phyloP scores from a whole-genome alignment of 352 stramenopile species.

The Pythium periplocum region DNA sequence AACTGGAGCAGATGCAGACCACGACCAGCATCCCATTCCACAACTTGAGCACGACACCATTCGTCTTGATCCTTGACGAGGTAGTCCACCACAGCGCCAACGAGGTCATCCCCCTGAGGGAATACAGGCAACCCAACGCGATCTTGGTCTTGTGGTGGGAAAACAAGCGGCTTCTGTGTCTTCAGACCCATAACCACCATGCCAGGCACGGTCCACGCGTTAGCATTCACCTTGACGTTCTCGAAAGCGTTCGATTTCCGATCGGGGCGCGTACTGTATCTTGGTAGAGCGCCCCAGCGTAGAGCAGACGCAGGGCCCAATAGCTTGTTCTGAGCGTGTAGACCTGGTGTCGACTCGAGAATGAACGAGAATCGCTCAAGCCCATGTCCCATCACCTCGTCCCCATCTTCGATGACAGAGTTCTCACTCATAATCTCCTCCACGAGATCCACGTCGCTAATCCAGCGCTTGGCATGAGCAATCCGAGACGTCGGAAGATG shows the following conservation, averaged over 20 bases:
- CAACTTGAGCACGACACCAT: slow-evolving; percentile 64
- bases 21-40: slow-evolving; percentile 60
- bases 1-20: slow-evolving; percentile 69
- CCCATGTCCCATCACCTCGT: slow-evolving; percentile 20
- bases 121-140: slow-evolving; percentile 50
- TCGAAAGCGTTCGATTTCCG: slow-evolving; percentile 23
- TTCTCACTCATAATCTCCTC: slow-evolving; percentile 83
- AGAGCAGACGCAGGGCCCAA: slow-evolving; percentile 38
- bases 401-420: slow-evolving; percentile 30
- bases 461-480: slow-evolving; percentile 72
- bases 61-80: slow-evolving; percentile 56
- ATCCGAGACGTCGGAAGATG: slow-evolving; percentile 66
- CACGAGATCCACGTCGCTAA: slow-evolving; percentile 79
- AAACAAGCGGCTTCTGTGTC: slow-evolving; percentile 36
- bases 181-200: slow-evolving; percentile 42
- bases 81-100: slow-evolving; percentile 77
- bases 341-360: slow-evolving; percentile 63
- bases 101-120: slow-evolving; percentile 30
- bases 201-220: slow-evolving; percentile 28
- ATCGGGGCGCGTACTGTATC: slow-evolving; percentile 17
- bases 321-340: slow-evolving; percentile 44
- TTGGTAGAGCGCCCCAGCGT: slow-evolving; percentile 10
- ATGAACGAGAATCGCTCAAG: slow-evolving; percentile 61
- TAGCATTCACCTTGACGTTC: slow-evolving; percentile 30
- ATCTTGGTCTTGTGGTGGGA: slow-evolving; percentile 31